A percentile compares a stretch with the other conserved stretches of the same genome.
phyloP scores from a whole-genome alignment of 768 basidiomycete genomes.

The Cystofilobasidium macerans region DNA sequence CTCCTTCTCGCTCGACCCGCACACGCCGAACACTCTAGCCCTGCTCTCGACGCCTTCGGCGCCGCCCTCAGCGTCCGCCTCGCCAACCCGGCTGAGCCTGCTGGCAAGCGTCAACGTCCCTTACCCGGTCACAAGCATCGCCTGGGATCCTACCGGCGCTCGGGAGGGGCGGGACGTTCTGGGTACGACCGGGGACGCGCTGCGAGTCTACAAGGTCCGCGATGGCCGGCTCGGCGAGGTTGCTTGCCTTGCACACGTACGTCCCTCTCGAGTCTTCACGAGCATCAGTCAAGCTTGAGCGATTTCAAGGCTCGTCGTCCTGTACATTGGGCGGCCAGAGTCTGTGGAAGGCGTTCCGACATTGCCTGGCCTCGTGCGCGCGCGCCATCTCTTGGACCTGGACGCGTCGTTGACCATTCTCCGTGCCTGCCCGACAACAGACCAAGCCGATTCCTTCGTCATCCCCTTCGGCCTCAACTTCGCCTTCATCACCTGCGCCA shows the following conservation, averaged over 20 bases:
- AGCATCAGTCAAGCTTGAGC: neutral
- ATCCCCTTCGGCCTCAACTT: constrained; percentile 16
- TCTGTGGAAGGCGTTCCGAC: neutral
- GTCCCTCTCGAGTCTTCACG: too few species aligned
- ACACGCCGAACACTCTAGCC: constrained; percentile 41
- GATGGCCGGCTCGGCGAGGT: constrained; percentile 26
- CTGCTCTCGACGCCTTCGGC: constrained; percentile 7
- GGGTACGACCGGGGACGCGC: constrained; percentile 85
- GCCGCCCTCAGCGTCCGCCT: constrained; percentile 28
- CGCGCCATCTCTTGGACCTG: neutral
- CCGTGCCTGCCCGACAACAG: constrained; percentile 56
- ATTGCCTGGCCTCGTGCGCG: too few species aligned
- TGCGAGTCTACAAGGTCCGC: constrained; percentile 71
- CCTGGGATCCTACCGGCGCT: constrained; percentile 69
- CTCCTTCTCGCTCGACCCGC: constrained; percentile 73
- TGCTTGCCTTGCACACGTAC: constrained; percentile 43
- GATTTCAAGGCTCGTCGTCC: neutral
- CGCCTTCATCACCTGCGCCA: neutral
- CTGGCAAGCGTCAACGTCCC: constrained; percentile 74
- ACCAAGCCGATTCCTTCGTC: constrained; percentile 54
- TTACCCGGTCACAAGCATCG: constrained; percentile 84
- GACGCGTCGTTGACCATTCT: neutral
- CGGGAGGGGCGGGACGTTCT: constrained; percentile 59
- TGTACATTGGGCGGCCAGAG: too few species aligned
- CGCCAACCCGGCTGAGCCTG: constrained; percentile 52